Conservation (phyloP, 805 yeast species). For the Blastobotrys chiropterorum region DNA sequence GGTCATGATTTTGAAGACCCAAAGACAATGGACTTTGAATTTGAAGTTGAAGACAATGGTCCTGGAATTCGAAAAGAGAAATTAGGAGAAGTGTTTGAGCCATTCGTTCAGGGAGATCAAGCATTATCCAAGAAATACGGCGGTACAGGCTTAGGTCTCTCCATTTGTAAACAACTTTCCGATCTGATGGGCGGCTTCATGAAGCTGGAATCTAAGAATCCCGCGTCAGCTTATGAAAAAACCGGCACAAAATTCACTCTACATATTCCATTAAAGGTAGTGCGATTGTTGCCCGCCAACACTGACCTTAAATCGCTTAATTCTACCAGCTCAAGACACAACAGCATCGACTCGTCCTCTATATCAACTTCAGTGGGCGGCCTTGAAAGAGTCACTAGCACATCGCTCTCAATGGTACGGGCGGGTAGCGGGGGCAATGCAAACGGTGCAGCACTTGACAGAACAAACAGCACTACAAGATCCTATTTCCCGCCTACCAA, state of each 20-base stretch:
- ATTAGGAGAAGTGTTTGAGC: slow-evolving; percentile 85
- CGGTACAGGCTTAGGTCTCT: slow-evolving; percentile 91
- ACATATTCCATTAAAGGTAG: slow-evolving; percentile 41
- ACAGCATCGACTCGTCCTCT: background rate
- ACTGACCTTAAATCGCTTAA: background rate
- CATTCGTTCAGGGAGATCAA: slow-evolving; percentile 96
- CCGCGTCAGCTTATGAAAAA: slow-evolving; percentile 35
- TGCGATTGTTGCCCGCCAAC: background rate
- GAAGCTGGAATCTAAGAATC: slow-evolving; percentile 43
- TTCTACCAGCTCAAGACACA: background rate
- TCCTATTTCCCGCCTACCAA: background rate
- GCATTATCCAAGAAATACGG: slow-evolving; percentile 86
- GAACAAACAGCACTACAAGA: background rate
- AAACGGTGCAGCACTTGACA: background rate
- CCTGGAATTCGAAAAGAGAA: slow-evolving; percentile 85
- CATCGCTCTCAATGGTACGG: background rate
- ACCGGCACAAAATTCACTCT: slow-evolving; percentile 82
- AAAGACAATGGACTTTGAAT: slow-evolving; percentile 5
- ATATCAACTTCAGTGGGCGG: background rate
- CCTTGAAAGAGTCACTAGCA: background rate
- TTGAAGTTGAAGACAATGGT: slow-evolving; percentile 75
- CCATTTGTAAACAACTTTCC: slow-evolving; percentile 86
- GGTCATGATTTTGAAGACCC: background rate
- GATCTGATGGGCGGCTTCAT: slow-evolving; percentile 86
- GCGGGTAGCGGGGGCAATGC: background rate